A percentile compares a stretch with the other conserved stretches of the same genome.
phyloP scores from a whole-genome alignment of 257 asterid genomes.

The Apocynum venetum region DNA sequence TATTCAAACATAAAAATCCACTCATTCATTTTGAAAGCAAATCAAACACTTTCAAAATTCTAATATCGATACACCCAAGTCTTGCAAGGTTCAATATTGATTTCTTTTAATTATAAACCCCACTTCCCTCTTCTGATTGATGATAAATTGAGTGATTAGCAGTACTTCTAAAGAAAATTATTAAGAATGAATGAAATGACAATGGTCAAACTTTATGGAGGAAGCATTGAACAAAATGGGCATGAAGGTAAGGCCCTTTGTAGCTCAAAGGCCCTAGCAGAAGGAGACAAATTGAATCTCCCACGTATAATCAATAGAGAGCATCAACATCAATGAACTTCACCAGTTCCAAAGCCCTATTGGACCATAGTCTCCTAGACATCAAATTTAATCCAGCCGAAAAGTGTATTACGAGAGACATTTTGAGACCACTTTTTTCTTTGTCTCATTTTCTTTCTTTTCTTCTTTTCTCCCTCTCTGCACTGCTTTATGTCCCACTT shows the following conservation, averaged over 20 bases:
- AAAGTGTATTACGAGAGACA: background rate
- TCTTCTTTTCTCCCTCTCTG: too few relatives aligned
- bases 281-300: conserved; percentile 31
- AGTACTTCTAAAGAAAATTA: too few relatives aligned
- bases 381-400: background rate
- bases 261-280: background rate
- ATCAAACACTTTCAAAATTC: too few relatives aligned
- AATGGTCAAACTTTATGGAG: background rate
- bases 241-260: conserved; percentile 9
- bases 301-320: background rate
- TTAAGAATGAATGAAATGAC: background rate
- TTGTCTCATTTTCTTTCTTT: background rate
- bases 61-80: too few relatives aligned
- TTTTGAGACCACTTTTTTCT: background rate
- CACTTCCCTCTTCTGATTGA: too few relatives aligned
- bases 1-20: too few relatives aligned
- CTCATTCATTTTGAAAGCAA: too few relatives aligned
- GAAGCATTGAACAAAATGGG: background rate
- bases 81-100: too few relatives aligned
- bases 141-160: too few relatives aligned
- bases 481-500: background rate
- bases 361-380: background rate
- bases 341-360: conserved; percentile 16
- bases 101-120: too few relatives aligned
- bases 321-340: conserved; percentile 18